These are phyloP conservation scores for Amphibolis antarctica DNA, from an alignment of 106 monocot species.

Conservation along the genomic window DNA sequence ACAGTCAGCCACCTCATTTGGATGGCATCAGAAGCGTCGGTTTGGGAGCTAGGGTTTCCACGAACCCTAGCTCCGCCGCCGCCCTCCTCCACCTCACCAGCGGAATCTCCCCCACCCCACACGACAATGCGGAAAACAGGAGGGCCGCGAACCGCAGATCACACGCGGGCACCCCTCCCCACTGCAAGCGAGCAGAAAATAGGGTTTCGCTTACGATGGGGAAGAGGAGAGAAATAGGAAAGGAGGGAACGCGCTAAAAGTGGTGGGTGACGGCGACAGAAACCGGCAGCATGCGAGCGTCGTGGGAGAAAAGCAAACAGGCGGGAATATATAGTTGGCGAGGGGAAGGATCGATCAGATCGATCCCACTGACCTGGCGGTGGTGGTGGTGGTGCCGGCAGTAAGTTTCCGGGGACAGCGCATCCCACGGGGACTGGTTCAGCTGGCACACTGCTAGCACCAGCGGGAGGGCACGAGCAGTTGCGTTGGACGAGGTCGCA, in stretches of 20 bases:
- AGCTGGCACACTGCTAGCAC: constrained; percentile 8
- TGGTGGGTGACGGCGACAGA: not conserved
- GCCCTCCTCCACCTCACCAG: not conserved
- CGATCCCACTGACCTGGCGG: constrained; percentile 14
- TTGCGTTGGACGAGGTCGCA: not conserved
- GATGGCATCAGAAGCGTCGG: not conserved
- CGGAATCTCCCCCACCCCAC: not conserved
- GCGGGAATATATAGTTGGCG: not conserved
- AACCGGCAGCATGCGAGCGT: not conserved
- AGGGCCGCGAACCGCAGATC: not conserved
- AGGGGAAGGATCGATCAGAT: not conserved
- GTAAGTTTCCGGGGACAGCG: not conserved
- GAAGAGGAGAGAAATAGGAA: not conserved
- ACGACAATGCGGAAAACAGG: not conserved
- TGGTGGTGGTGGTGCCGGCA: not conserved
- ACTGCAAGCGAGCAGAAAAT: not conserved
- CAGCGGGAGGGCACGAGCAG: not conserved
- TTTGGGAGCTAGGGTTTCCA: constrained; percentile 7
- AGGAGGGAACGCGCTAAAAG: not conserved
- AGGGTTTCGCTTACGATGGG: constrained; percentile 1
- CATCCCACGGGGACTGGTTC: constrained; percentile 23
- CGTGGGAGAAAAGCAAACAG: not conserved
- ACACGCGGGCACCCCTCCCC: not conserved
- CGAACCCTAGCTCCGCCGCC: constrained; percentile 8
- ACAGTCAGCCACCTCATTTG: too few species aligned